Evolutionary conservation across 768 basidiomycete genomes (phyloP), one percentile per base, ranked within the genome.

Genomic region (Trametes elegans): DNA sequence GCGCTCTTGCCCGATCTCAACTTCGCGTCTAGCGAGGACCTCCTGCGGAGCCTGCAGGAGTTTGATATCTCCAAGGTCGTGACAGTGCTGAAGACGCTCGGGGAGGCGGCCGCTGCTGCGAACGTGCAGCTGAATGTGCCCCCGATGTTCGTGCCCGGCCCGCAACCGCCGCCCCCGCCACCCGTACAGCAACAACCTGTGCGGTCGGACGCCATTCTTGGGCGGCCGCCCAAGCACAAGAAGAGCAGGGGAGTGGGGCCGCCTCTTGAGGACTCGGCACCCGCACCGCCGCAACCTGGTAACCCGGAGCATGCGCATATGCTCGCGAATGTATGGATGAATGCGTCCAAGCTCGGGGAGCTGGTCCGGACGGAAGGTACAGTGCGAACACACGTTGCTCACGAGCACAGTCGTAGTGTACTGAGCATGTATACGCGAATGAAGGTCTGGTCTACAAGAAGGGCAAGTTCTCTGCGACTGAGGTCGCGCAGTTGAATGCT

Each of bases 391-490:
- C 35, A 18, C 3, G 16, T 7, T 13, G 34, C 26, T 47, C 19
- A 39, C 40, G 23, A 13, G 24, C n/a, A n/a, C n/a, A 11, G 6
- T 32, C 35, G n/a, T 11, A 16, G 6, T 43, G 28, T 49, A 35
- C 34, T 29, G 28, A 56, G 58, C 50, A 40, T 23, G 18, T 8
- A 23, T 21, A 34, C 52, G 39, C 24, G 2, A 35, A 34, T 2
- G 40, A 21, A 92, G 90, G 89, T 28, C 79, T 93, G n/a, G 79
- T 88, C 2, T 92, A 90, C 68, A 91, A 87, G 72, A 91, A 91
- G 69, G 90, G 90, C 13, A 92, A 90, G 65, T 93, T 93, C 63
- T 90, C 89, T 23, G 81, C 85, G 0, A 83, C 83, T 36, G 90
- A 93, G 64, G 87, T 84, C 53, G 77, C 82, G 23, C 84, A 85